Conservation (phyloP, 1,284 basidiomycete genomes). For the Fereydounia khargensis region DNA sequence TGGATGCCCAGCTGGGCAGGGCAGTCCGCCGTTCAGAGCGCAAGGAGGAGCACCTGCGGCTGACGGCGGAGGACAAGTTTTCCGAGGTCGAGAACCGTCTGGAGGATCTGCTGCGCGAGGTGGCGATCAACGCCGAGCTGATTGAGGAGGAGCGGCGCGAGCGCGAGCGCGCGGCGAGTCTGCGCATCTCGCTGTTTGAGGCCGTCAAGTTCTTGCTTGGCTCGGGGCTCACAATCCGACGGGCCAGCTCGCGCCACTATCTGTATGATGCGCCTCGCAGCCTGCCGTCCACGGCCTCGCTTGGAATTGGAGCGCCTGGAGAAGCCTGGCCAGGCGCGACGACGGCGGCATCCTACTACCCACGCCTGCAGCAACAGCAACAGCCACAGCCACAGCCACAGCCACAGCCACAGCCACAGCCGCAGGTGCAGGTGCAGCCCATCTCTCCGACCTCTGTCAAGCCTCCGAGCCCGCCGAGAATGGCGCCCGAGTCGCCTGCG, state of each 20-base stretch:
- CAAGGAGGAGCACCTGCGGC: conserved; percentile 47
- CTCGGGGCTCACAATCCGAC: conserved; percentile 15
- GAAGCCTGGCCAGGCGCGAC: too few species aligned
- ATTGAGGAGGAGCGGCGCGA: conserved; percentile 49
- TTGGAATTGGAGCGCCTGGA: conserved; percentile 34
- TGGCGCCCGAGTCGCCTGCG: neutral
- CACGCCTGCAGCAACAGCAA: neutral
- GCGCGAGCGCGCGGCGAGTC: conserved; percentile 30
- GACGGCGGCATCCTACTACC: too few species aligned
- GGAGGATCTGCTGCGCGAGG: conserved; percentile 49
- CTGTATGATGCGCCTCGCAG: conserved; percentile 31
- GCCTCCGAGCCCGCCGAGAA: neutral
- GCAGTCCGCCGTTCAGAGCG: conserved; percentile 52
- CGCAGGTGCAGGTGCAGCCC: neutral
- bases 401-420: neutral
- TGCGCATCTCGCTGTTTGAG: conserved; percentile 36
- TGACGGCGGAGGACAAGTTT: conserved; percentile 48
- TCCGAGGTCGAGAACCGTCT: conserved; percentile 43
- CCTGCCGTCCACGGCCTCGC: conserved; percentile 22
- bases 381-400: neutral
- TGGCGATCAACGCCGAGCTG: conserved; percentile 53
- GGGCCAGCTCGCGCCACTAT: conserved; percentile 21
- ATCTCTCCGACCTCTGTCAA: too few species aligned
- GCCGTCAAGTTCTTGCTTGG: conserved; percentile 47
- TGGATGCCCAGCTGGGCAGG: conserved; percentile 53